These are phyloP conservation scores for Botrytis byssoidea DNA, from an alignment of 2,329 filamentous ascomycete genomes.

Conservation along the genomic window DNA sequence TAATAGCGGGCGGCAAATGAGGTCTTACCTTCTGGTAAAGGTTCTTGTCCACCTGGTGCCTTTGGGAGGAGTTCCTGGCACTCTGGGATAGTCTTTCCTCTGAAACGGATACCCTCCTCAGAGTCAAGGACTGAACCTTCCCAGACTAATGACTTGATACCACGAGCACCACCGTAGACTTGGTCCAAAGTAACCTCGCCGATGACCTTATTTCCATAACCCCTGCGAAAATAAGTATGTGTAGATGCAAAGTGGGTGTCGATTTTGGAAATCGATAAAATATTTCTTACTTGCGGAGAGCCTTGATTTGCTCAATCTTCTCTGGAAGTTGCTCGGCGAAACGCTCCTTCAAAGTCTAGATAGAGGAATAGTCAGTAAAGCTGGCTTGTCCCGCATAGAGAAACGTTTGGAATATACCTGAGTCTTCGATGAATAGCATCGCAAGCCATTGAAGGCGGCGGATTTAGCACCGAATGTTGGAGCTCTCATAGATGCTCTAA, in stretches of 20 bases:
- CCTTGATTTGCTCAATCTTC: conserved; percentile 99
- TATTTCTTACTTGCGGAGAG: conserved; percentile 79
- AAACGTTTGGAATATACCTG: conserved; percentile 57
- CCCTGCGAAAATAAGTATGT: conserved; percentile 53
- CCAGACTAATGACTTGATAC: conserved; percentile 98
- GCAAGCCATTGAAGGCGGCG: conserved; percentile 75
- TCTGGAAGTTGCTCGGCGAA: conserved; percentile 94
- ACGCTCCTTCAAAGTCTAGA: conserved; percentile 92
- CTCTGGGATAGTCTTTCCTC: conserved; percentile 98
- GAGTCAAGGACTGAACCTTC: conserved; percentile 97
- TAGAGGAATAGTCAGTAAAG: conserved; percentile 23
- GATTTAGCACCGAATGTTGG: conserved; percentile 66
- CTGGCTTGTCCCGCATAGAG: conserved; percentile 32
- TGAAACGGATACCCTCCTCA: conserved; percentile 99
- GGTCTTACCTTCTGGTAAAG: conserved; percentile 78
- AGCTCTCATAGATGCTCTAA: conserved; percentile 72
- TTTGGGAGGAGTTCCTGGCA: conserved; percentile 97
- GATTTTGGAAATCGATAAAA: not conserved
- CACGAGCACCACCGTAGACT: conserved; percentile 98
- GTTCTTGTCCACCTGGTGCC: conserved; percentile 94
- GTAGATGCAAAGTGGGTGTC: conserved; percentile 3
- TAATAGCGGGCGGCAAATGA: not conserved
- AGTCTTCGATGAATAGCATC: conserved; percentile 91
- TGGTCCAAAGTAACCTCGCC: conserved; percentile 99
- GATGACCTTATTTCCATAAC: conserved; percentile 90